These are phyloP conservation scores for Echinochloa phyllopogon DNA, from an alignment of 176 grass and related monocot species.

Conservation along the genomic window DNA sequence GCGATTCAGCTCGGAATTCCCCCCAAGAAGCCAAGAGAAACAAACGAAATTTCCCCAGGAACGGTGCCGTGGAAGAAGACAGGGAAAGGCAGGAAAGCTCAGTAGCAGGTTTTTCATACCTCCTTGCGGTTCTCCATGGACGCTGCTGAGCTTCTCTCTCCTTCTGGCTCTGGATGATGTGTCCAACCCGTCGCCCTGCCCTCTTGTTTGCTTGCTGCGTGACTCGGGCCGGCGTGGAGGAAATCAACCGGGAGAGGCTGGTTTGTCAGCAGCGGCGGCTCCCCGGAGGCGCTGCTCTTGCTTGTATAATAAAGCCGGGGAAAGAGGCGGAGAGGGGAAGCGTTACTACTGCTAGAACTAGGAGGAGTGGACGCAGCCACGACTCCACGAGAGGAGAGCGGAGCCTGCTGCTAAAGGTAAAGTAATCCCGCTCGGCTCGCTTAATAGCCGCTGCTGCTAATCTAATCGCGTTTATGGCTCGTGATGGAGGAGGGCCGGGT, in stretches of 20 bases:
- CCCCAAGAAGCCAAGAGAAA: neutral
- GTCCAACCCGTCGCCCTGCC: neutral
- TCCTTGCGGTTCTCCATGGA: constrained; percentile 73
- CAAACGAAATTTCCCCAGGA: neutral
- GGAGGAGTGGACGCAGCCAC: too few species aligned
- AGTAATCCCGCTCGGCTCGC: neutral
- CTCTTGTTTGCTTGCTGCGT: neutral
- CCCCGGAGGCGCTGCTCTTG: neutral
- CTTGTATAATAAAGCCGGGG: neutral
- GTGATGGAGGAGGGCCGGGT: neutral
- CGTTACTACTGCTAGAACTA: neutral
- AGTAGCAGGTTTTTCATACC: constrained; percentile 21
- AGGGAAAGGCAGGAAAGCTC: too few species aligned
- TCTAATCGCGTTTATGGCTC: neutral
- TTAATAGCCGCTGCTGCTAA: neutral
- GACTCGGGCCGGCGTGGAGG: neutral
- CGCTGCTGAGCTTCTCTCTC: too few species aligned
- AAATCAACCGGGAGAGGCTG: neutral
- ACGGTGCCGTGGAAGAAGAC: neutral
- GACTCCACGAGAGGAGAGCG: neutral
- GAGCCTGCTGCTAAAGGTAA: too few species aligned
- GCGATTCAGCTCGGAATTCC: neutral
- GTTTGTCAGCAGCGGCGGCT: neutral
- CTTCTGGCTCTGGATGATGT: neutral
- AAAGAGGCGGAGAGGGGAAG: neutral